Evolutionary conservation across 495 filamentous ascomycete species (phyloP), one percentile per base, ranked within the genome.

Genomic region (Penicillium diatomitis): DNA sequence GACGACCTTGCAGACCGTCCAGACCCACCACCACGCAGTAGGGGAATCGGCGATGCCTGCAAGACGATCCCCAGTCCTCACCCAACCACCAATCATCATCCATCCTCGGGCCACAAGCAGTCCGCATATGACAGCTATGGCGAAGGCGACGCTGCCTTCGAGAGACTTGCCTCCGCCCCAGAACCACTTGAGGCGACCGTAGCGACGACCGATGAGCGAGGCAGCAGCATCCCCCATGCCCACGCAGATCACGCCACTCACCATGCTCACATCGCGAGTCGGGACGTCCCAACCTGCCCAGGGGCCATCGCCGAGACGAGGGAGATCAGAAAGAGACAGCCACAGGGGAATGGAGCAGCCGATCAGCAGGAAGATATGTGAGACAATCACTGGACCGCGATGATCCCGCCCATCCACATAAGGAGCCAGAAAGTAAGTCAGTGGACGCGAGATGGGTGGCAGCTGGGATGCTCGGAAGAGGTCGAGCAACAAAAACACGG

Each of bases 101-200:
- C 90, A 96, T 28, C 70, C 55, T 56, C 83, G 85, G 33, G 83
- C 86, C n/a, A 76, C 63, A 42, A 81, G 62, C 47, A 96, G 68
- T 2, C 91, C 94, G 29, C 74, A 48, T 38, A 81, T 81, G 27
- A 97, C 92, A 4, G 90, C 90, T 12, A 67, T 67, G 5, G 82
- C 83, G 67, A 99, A 97, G 10, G 92, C 92, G 28, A 83, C 53
- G 54, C 87, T 92, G 28, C 92, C 92, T 66, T 97, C 90, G 2
- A 98, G 70, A 44, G 88, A 96, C 68, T 97, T 99, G 3, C 90
- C 92, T 9, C 92, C 92, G 30, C 86, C 85, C 92, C 92, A 99
- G 40, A 90, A 78, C 92, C 92, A 99, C 74, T 96, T 96, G 8
- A 78, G 75, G 20, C 79, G 79, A 10, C 92, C 94, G 63, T 82